Base-by-base conservation (phyloP, 1,284 basidiomycete genomes). In the Thecaphora frezii region DNA sequence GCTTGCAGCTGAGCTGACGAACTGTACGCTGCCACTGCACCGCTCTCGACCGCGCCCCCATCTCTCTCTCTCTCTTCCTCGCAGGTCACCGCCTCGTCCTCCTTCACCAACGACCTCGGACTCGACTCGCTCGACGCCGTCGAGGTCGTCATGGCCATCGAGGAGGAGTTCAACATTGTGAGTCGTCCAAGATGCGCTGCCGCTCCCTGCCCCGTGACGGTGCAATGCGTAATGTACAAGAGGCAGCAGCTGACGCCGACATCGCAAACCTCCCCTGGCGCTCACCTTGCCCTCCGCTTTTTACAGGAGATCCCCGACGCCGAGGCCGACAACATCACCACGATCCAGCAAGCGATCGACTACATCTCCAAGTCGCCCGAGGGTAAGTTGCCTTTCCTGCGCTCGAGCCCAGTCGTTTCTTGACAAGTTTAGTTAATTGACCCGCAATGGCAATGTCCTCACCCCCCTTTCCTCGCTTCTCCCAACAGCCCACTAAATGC, bases 81-180 rank as follows among this genome's bases (percentile, higher is more conserved):
- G 22, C 68, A 97, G 94, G 84, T 98, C 72, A 83, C 86, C 18
- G 66, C 86, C 26, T 80, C 86, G 18, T 84, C 94, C 25, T 85
- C 88, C 30, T 97, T 99, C 82, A 83, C 88, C 55, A 83, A 85
- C 46, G 93, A 98, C 83, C 87, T 99, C 55, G 90, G 92, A 38
- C 85, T 99, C 46, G 96, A 99, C 83, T 97, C 93, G 75, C 83
- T 99, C 77, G 96, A 98, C 81, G 87, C 93, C 44, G 94, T 99
- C 41, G 96, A 99, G 81, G 93, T 97, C 41, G 91, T 98, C 74
- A 97, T 99, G 93, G 93, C 94, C 44, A 90, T 99, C 71, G 96
- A 99, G 83, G 94, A 98, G 87, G 94, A 91, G 80, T 85, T 84
- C 69, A 58, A 59, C 47, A 73, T 73, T 43, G 69, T 71, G 48